Evolutionary conservation across 306 rosid genomes (phyloP).

Genomic region (Prunus davidiana): DNA sequence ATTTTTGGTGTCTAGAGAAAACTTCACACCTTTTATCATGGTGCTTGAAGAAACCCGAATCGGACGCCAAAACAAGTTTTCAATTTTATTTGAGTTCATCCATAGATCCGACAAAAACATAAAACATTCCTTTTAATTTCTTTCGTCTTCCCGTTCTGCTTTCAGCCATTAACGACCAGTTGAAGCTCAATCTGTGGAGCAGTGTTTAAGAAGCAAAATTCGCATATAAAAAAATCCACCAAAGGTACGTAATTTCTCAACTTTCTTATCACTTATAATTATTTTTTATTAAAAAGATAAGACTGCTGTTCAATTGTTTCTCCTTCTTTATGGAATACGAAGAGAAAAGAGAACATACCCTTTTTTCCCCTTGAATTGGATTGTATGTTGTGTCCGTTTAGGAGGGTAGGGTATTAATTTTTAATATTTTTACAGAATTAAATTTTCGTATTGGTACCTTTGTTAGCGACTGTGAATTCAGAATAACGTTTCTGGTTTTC

Average conservation of each 20-base stretch:
- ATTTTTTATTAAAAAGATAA: background rate
- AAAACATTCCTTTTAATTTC: background rate
- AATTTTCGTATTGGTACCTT: background rate
- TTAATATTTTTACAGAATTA: background rate
- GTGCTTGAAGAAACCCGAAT: background rate
- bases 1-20: too few species aligned
- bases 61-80: background rate
- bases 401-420: background rate
- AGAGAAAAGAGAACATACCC: background rate
- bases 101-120: conserved; percentile 2
- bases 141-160: background rate
- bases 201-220: background rate
- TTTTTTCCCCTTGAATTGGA: background rate
- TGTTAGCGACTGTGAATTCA: background rate
- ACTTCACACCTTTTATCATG: too few species aligned
- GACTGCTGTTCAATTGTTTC: background rate
- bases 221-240: background rate
- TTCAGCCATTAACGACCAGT: background rate
- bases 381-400: background rate
- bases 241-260: background rate
- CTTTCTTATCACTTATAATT: background rate
- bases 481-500: background rate
- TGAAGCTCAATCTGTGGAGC: background rate
- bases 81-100: background rate
- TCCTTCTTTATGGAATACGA: background rate